phyloP scores from a whole-genome alignment of 164 flowering plant genomes.

The Litsea cubeba region DNA sequence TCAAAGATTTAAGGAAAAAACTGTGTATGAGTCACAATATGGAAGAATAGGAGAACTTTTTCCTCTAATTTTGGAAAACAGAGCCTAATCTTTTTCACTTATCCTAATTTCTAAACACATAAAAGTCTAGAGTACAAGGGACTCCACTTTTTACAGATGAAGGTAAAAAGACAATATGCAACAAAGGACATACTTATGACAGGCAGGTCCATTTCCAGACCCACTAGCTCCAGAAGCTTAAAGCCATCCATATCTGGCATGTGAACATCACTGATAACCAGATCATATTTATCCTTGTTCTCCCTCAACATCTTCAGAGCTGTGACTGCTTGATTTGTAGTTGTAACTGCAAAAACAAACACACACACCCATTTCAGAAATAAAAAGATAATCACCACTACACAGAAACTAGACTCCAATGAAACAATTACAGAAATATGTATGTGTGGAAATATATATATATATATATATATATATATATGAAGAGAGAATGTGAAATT shows the following conservation, averaged over 20 bases:
- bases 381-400: not conserved
- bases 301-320: constrained; percentile 78
- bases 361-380: not conserved
- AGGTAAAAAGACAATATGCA: not conserved
- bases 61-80: not conserved
- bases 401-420: not conserved
- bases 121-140: not conserved
- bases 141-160: not conserved
- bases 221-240: constrained; percentile 82
- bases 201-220: constrained; percentile 94
- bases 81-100: not conserved
- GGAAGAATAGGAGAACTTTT: not conserved
- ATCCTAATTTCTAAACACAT: not conserved
- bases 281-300: constrained; percentile 55
- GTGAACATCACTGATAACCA: constrained; percentile 80
- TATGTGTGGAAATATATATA: too few relatives aligned
- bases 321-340: constrained; percentile 47
- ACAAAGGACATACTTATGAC: constrained; percentile 67
- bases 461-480: too few relatives aligned
- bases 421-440: not conserved
- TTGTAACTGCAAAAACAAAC: constrained; percentile 51
- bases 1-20: not conserved
- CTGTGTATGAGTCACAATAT: not conserved
- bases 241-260: constrained; percentile 99
- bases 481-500: too few relatives aligned